phyloP scores from a whole-genome alignment of 176 grass and related monocot genomes.

The Oryza brachyantha region DNA sequence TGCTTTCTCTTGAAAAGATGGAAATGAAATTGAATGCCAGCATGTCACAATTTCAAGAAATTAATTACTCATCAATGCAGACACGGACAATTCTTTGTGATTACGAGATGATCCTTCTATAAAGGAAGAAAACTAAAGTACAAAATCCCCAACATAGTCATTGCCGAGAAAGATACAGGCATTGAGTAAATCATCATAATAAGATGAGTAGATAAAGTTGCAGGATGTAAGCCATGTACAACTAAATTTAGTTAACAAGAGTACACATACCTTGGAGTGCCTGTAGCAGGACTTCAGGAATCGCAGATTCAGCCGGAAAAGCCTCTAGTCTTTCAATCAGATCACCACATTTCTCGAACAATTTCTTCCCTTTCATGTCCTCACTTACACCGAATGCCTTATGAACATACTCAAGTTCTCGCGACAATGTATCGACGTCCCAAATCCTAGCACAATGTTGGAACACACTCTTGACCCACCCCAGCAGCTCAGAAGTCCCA shows the following conservation, averaged over 20 bases:
- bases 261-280: conserved; percentile 64
- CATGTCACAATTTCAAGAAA: background rate
- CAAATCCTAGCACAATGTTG: conserved; percentile 74
- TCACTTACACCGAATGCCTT: conserved; percentile 82
- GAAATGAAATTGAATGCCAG: background rate
- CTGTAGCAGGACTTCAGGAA: conserved; percentile 56
- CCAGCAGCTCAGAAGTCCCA: conserved; percentile 68
- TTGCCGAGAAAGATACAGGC: background rate
- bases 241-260: conserved; percentile 4
- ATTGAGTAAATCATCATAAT: background rate
- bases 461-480: conserved; percentile 85
- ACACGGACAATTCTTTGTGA: background rate
- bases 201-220: background rate
- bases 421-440: conserved; percentile 56
- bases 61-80: background rate
- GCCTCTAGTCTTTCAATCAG: conserved; percentile 65
- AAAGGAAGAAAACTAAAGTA: too few relatives aligned
- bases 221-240: background rate
- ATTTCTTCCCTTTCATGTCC: conserved; percentile 60
- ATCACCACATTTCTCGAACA: conserved; percentile 55
- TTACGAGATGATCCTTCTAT: background rate
- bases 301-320: conserved; percentile 45
- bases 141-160: too few relatives aligned
- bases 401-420: conserved; percentile 75
- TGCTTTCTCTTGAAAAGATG: background rate